Percentiles rank a stretch among this genome's conserved stretches.
phyloP scores from a whole-genome alignment of 495 filamentous ascomycete species.

The Friedmanniomyces simplex region DNA sequence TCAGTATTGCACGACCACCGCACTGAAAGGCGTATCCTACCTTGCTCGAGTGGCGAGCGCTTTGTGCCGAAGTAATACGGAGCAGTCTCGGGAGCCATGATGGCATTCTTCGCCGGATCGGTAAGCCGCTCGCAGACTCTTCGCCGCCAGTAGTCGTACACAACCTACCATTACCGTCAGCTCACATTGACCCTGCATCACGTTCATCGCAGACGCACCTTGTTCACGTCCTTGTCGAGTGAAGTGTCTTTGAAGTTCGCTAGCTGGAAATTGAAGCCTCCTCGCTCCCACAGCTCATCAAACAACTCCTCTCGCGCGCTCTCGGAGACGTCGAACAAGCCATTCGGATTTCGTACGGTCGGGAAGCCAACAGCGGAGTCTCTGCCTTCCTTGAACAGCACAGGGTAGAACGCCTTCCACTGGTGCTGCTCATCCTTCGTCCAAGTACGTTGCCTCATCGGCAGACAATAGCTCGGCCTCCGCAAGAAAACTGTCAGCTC shows the following conservation, averaged over 20 bases:
- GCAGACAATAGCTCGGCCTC: constrained; percentile 12
- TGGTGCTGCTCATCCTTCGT: constrained; percentile 3
- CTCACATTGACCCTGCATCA: not conserved
- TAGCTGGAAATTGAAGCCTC: constrained; percentile 6
- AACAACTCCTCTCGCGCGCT: constrained; percentile 9
- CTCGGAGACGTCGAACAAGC: not conserved
- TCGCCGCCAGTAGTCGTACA: constrained; percentile 12
- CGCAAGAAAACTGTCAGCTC: constrained; percentile 19
- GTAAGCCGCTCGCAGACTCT: constrained; percentile 13
- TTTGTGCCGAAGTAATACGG: constrained; percentile 17
- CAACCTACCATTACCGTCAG: not conserved
- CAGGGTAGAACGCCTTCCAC: constrained; percentile 33
- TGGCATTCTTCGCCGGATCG: constrained; percentile 15
- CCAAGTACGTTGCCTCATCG: constrained; percentile 3
- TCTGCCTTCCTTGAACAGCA: constrained; percentile 2
- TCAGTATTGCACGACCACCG: not conserved
- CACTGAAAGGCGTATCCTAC: not conserved
- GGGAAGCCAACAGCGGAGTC: constrained; percentile 4
- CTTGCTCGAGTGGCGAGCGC: constrained; percentile 13
- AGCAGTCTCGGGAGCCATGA: constrained; percentile 11
- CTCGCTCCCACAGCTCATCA: constrained; percentile 9
- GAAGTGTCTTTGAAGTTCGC: constrained; percentile 7
- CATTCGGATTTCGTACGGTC: not conserved
- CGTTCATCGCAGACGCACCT: not conserved
- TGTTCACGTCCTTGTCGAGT: constrained; percentile 15